Conservation (phyloP, 2,329 filamentous ascomycete genomes). For the Cladosporium sp. region DNA sequence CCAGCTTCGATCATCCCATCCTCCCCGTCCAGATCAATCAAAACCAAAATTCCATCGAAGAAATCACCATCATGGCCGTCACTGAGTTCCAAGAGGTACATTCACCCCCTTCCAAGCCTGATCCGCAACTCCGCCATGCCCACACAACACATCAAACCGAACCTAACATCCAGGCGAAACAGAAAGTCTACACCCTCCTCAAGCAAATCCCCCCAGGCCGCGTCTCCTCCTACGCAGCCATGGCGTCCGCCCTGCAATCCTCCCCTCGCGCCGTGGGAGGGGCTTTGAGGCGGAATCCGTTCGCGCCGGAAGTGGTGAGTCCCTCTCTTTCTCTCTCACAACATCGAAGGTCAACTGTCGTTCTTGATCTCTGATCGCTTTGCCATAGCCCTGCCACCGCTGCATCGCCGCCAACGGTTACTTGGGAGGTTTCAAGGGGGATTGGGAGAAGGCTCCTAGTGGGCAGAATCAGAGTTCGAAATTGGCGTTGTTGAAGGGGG, state of each 20-base stretch:
- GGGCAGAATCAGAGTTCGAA: constrained; percentile 63
- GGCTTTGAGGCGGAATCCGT: constrained; percentile 72
- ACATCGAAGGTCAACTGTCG: too few species aligned
- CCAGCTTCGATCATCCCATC: too few species aligned
- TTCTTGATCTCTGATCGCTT: background rate
- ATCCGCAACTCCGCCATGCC: background rate
- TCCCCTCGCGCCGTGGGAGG: constrained; percentile 75
- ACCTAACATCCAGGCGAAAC: background rate
- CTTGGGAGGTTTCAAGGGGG: constrained; percentile 67
- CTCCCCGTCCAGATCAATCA: too few species aligned
- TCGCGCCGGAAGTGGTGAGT: constrained; percentile 77
- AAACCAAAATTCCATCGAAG: too few species aligned
- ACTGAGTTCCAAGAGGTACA: constrained; percentile 11
- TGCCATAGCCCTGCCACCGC: background rate
- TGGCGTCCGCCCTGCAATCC: constrained; percentile 64
- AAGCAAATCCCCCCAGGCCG: constrained; percentile 71
- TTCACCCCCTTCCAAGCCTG: too few species aligned
- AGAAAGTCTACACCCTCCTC: constrained; percentile 62
- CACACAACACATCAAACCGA: too few species aligned
- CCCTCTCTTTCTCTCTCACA: too few species aligned
- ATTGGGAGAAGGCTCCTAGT: constrained; percentile 58
- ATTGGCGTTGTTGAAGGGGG: constrained; percentile 54
- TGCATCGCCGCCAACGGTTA: constrained; percentile 18
- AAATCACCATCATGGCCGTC: background rate
- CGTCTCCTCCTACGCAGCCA: constrained; percentile 72